These are phyloP conservation scores for Dioscorea dumetorum DNA, from an alignment of 106 monocot species.

Conservation along the genomic window DNA sequence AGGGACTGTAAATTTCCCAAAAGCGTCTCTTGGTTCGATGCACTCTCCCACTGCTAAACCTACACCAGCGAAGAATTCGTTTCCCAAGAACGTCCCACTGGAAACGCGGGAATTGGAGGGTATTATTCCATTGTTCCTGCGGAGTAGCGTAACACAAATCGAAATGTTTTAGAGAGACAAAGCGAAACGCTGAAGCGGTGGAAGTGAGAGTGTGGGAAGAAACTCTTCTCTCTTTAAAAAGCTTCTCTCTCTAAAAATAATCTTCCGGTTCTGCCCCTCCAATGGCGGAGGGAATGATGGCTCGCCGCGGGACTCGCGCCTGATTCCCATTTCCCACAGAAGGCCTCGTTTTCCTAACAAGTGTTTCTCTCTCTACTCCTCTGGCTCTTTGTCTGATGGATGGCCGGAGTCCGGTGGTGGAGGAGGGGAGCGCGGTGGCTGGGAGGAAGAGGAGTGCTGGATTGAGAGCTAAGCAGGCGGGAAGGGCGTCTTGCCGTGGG, in stretches of 20 bases:
- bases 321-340: too few species aligned
- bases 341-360: background rate
- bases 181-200: background rate
- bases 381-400: conserved; percentile 17
- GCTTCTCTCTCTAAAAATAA: too few species aligned
- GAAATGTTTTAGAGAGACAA: background rate
- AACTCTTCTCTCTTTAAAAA: too few species aligned
- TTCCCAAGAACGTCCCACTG: background rate
- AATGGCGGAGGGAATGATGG: too few species aligned
- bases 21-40: too few species aligned
- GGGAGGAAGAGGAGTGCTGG: conserved; percentile 34
- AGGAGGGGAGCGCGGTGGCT: conserved; percentile 17
- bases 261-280: too few species aligned
- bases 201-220: background rate
- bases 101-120: background rate
- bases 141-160: background rate
- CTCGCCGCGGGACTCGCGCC: too few species aligned
- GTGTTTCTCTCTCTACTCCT: background rate
- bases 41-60: too few species aligned
- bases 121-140: background rate
- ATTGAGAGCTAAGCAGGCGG: conserved; percentile 45
- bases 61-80: too few species aligned
- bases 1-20: too few species aligned
- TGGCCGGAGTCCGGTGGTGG: conserved; percentile 15
- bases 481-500: conserved; percentile 43